Evolutionary conservation across 805 yeast species (phyloP).

Genomic region (Lipomyces sp.): DNA sequence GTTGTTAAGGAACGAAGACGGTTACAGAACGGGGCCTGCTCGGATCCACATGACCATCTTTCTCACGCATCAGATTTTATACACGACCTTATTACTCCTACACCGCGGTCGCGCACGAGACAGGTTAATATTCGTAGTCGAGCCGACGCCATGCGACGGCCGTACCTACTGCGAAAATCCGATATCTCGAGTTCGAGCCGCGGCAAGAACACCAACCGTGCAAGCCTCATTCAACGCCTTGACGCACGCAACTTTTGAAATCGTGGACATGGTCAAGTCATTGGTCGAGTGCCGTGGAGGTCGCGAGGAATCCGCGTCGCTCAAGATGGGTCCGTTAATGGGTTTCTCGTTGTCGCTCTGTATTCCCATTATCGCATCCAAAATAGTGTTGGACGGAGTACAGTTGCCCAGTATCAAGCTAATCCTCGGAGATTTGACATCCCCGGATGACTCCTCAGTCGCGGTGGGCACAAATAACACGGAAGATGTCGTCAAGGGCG

Average conservation of each 20-base stretch:
- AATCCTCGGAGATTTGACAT: slow-evolving; percentile 18
- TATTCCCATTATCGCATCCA: slow-evolving; percentile 26
- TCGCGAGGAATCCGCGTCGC: slow-evolving; percentile 25
- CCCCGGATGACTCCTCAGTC: slow-evolving; percentile 11
- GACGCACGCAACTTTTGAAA: slow-evolving; percentile 19
- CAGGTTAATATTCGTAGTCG: slow-evolving; percentile 29
- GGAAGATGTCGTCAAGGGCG: background rate
- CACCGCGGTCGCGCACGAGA: slow-evolving; percentile 31
- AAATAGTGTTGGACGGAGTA: slow-evolving; percentile 26
- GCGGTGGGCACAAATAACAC: background rate
- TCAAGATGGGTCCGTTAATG: slow-evolving; percentile 30
- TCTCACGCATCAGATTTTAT: slow-evolving; percentile 26
- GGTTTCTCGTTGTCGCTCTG: slow-evolving; percentile 25
- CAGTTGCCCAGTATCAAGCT: slow-evolving; percentile 29
- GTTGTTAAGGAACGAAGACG: slow-evolving; percentile 18
- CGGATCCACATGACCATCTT: slow-evolving; percentile 31
- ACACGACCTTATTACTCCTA: slow-evolving; percentile 24
- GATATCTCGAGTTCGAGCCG: slow-evolving; percentile 24
- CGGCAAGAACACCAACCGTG: slow-evolving; percentile 14
- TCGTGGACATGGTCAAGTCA: slow-evolving; percentile 17
- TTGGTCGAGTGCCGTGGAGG: slow-evolving; percentile 29
- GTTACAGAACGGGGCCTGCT: slow-evolving; percentile 23
- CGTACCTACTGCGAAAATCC: slow-evolving; percentile 27
- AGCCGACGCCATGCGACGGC: slow-evolving; percentile 29
- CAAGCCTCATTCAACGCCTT: slow-evolving; percentile 20